phyloP scores from a whole-genome alignment of 257 asterid genomes.

The Solanum sejunctum region DNA sequence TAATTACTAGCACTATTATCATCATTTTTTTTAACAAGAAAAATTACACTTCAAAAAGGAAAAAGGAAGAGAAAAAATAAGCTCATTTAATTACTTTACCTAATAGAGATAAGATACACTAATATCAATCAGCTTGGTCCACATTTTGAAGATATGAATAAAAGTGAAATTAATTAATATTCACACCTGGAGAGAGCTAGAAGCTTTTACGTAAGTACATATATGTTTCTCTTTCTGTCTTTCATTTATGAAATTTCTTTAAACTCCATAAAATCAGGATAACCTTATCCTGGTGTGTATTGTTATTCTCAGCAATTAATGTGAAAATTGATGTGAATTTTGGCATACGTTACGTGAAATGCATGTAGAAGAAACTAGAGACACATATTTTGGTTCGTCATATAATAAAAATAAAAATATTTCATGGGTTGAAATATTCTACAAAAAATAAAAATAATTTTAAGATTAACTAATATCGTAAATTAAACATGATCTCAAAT shows the following conservation, averaged over 20 bases:
- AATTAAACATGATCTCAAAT: fast-evolving
- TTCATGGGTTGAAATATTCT: neutral
- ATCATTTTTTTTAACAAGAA: neutral
- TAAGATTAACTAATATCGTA: fast-evolving
- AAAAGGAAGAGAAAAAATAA: neutral
- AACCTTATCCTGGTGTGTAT: neutral
- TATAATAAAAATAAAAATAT: neutral
- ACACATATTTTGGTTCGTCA: neutral
- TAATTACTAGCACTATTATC: neutral
- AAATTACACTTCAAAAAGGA: neutral
- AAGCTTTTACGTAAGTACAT: neutral
- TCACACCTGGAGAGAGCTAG: neutral
- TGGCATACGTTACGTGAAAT: neutral
- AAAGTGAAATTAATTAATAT: neutral
- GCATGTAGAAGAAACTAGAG: neutral
- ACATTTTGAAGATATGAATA: neutral
- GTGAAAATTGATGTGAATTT: neutral
- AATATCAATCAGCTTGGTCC: neutral
- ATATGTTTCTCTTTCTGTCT: neutral
- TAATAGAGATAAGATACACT: neutral
- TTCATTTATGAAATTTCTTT: neutral
- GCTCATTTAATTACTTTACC: neutral
- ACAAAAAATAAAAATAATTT: neutral
- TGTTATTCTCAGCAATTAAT: neutral
- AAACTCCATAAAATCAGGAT: neutral